Evolutionary conservation across 2,329 filamentous ascomycete species (phyloP).

Genomic region (Didymella keratinophila): DNA sequence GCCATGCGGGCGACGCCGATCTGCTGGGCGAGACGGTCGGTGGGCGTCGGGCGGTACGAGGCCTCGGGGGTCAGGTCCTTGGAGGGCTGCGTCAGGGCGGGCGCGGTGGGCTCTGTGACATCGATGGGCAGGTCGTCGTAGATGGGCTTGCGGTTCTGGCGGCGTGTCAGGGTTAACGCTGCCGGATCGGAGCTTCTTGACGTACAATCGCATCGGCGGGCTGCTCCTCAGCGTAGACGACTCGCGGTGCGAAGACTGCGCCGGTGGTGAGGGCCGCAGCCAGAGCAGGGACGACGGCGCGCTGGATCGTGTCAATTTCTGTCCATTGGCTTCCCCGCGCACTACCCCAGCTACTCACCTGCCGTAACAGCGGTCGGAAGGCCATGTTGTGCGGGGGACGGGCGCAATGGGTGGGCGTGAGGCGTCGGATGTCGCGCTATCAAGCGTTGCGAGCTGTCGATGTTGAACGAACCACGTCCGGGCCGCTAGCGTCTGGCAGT

Average conservation of each 20-base stretch:
- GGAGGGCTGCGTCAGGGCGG: constrained; percentile 44
- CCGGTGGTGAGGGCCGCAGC: constrained; percentile 54
- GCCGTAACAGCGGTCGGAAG: constrained; percentile 61
- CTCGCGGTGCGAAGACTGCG: constrained; percentile 57
- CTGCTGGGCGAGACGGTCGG: constrained; percentile 85
- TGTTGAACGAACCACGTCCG: constrained; percentile 1
- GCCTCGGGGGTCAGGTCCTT: constrained; percentile 37
- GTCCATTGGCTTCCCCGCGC: constrained; percentile 17
- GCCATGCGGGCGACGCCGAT: constrained; percentile 82
- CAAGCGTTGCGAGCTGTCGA: constrained; percentile 3
- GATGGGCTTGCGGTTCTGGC: constrained; percentile 67
- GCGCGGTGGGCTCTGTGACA: constrained; percentile 48
- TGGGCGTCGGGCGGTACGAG: constrained; percentile 72
- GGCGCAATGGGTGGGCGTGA: constrained; percentile 46
- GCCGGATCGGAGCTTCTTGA: neutral
- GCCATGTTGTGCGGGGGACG: constrained; percentile 55
- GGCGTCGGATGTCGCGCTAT: constrained; percentile 35
- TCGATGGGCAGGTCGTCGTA: constrained; percentile 70
- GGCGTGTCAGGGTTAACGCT: neutral
- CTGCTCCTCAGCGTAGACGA: constrained; percentile 58
- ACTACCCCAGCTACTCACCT: constrained; percentile 50
- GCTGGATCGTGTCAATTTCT: constrained; percentile 44
- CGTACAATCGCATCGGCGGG: constrained; percentile 23
- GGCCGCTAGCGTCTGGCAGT: neutral
- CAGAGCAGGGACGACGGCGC: constrained; percentile 57